A percentile compares a stretch with the other conserved stretches of the same genome.
These are phyloP conservation scores for Hamigera avellanea DNA, from an alignment of 495 filamentous ascomycete species.

Conservation along the genomic window DNA sequence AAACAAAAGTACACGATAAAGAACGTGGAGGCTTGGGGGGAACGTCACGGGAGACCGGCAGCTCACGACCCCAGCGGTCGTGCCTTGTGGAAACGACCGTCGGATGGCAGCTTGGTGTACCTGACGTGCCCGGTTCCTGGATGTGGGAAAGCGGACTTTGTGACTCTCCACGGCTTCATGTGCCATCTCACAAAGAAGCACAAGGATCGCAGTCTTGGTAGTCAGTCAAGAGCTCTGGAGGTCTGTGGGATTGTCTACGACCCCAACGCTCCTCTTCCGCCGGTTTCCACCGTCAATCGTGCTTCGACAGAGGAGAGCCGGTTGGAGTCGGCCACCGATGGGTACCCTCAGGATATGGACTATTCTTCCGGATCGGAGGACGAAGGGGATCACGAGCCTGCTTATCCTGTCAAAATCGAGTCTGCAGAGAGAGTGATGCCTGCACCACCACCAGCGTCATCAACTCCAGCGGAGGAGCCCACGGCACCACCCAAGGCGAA, in stretches of 20 bases:
- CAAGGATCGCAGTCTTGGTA: slow-evolving; percentile 36
- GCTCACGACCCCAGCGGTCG: slow-evolving; percentile 34
- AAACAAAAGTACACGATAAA: slow-evolving; percentile 43
- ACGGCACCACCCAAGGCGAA: slow-evolving; percentile 7
- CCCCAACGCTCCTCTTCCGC: slow-evolving; percentile 29
- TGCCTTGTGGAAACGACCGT: slow-evolving; percentile 35
- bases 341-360: slow-evolving; percentile 20
- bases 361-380: slow-evolving; percentile 28
- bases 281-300: slow-evolving; percentile 22
- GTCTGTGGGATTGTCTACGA: slow-evolving; percentile 35
- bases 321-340: slow-evolving; percentile 18
- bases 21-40: slow-evolving; percentile 39
- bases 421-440: slow-evolving; percentile 14
- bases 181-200: slow-evolving; percentile 40
- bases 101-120: slow-evolving; percentile 35
- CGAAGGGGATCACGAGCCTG: slow-evolving; percentile 15
- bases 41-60: slow-evolving; percentile 35
- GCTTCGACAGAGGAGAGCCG: slow-evolving; percentile 30
- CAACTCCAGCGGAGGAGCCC: neutral
- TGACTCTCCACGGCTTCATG: slow-evolving; percentile 38
- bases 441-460: neutral
- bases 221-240: slow-evolving; percentile 34
- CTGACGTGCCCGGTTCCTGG: slow-evolving; percentile 32
- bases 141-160: slow-evolving; percentile 35
- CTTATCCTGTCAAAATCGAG: slow-evolving; percentile 24